These are phyloP conservation scores for Aechmea fasciata DNA, from an alignment of 176 grass and related monocot species.

Conservation along the genomic window DNA sequence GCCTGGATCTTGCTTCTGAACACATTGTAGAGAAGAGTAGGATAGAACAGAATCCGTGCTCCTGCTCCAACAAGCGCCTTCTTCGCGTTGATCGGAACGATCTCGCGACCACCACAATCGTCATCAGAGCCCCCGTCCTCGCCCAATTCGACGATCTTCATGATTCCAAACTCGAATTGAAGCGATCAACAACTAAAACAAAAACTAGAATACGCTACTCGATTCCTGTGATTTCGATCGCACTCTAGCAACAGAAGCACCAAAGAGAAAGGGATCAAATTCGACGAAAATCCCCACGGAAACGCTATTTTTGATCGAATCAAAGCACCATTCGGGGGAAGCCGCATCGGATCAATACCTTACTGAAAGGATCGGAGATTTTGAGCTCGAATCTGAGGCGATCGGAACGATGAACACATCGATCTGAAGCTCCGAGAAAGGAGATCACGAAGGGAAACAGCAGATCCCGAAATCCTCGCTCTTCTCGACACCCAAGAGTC, in stretches of 20 bases:
- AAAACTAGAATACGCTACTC: constrained; percentile 15
- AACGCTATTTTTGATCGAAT: constrained; percentile 9
- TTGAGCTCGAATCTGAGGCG: background rate
- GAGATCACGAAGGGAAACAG: background rate
- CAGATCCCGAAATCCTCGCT: background rate
- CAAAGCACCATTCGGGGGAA: constrained; percentile 16
- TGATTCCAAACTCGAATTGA: constrained; percentile 3
- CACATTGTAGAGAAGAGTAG: constrained; percentile 79
- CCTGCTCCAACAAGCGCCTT: constrained; percentile 49
- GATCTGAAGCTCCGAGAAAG: constrained; percentile 3
- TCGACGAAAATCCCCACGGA: constrained; percentile 7
- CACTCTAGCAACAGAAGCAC: background rate
- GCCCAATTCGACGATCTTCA: constrained; percentile 33
- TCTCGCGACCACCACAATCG: constrained; percentile 13
- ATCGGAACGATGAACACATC: constrained; percentile 4
- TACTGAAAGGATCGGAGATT: constrained; percentile 1
- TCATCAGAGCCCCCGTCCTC: constrained; percentile 20
- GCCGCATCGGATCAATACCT: constrained; percentile 19
- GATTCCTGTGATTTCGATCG: constrained; percentile 20
- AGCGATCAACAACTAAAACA: background rate
- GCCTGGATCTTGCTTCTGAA: constrained; percentile 71
- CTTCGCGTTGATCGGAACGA: constrained; percentile 48
- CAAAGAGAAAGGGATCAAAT: constrained; percentile 24
- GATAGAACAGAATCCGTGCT: constrained; percentile 79
- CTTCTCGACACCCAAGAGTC: no score